Conservation (phyloP, 768 basidiomycete species). For the Mycena polygramma region DNA sequence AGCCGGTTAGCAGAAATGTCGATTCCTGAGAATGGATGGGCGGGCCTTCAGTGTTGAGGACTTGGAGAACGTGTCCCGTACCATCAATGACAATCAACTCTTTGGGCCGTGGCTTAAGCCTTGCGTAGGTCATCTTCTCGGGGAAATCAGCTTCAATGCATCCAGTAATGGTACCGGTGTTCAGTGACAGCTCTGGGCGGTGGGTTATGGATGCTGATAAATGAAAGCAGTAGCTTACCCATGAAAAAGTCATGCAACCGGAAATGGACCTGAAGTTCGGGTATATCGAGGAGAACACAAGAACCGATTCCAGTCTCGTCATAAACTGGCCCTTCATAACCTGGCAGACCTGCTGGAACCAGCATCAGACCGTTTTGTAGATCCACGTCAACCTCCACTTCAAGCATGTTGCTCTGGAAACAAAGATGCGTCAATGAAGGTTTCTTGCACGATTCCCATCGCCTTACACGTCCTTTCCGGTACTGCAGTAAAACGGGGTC, state of each 20-base stretch:
- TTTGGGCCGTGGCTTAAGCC: constrained; percentile 37
- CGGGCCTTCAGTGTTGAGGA: neutral
- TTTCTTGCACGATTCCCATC: neutral
- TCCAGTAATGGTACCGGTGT: constrained; percentile 72
- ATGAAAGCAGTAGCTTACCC: constrained; percentile 61
- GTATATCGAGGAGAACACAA: constrained; percentile 67
- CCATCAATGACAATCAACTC: constrained; percentile 67
- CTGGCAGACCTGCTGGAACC: constrained; percentile 76
- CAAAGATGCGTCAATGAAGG: constrained; percentile 12
- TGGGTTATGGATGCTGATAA: constrained; percentile 13
- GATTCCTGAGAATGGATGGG: constrained; percentile 62
- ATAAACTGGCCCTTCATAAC: constrained; percentile 58
- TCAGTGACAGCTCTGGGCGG: constrained; percentile 80
- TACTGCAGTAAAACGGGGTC: constrained; percentile 88
- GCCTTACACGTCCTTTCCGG: constrained; percentile 78
- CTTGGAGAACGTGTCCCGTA: constrained; percentile 35
- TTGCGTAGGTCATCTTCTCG: constrained; percentile 53
- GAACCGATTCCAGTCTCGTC: constrained; percentile 59
- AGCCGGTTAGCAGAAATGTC: constrained; percentile 87
- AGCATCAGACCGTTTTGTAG: constrained; percentile 68
- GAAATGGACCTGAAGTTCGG: constrained; percentile 81
- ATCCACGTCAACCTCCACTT: constrained; percentile 73
- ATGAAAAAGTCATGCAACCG: constrained; percentile 90
- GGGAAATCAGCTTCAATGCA: constrained; percentile 62
- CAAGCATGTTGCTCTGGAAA: constrained; percentile 83